Base-by-base conservation (phyloP, 1,139 yeast species). In the Pichia sp. region DNA sequence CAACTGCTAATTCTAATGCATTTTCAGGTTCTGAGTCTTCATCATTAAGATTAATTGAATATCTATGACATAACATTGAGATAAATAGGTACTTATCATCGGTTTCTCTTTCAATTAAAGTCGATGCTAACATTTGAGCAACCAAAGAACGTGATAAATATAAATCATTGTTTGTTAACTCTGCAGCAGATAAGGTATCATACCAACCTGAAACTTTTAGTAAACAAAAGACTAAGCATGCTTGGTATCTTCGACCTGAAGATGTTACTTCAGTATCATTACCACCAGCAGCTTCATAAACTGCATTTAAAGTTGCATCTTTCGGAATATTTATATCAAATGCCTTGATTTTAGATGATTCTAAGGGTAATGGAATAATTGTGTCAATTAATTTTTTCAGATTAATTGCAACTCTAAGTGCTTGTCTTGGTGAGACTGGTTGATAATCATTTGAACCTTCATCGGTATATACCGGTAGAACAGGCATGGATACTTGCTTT, bases 1-100 rank as follows among this genome's bases (percentile, higher is more conserved):
- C 96, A 30, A 87, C 91, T 0, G 96, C 96, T 63, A 88, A 67
- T 64, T 89, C 96, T 60, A 89, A 71, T 0, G 90, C 95, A 67
- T 81, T 84, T 19, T 75, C 70, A 0, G 96, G 91, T 8, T 67
- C 71, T 2, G 81, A 68, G 60, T 85, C 91, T 33, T 68, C 74
- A 49, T 83, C 87, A 61, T 83, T 80, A 48, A 84, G 71, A 57
- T 78, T 79, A 57, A 88, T 82, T 31, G 80, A 71, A 69, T 84
- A 89, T 38, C 95, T 73, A 61, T 85, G 90, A 65, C 95, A 84
- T 45, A 89, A 73, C 82, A 89, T 77, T 45, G 86, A 84, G 61
- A 86, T 75, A 63, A 88, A 87, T 60, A 88, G 71, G 64, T 82
- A 86, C 55, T 84, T 82, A 46, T 78, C 83, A 56, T 81, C 80